These are phyloP conservation scores for Zea mays DNA, from an alignment of 176 grass and related monocot genomes.

Conservation along the genomic window DNA sequence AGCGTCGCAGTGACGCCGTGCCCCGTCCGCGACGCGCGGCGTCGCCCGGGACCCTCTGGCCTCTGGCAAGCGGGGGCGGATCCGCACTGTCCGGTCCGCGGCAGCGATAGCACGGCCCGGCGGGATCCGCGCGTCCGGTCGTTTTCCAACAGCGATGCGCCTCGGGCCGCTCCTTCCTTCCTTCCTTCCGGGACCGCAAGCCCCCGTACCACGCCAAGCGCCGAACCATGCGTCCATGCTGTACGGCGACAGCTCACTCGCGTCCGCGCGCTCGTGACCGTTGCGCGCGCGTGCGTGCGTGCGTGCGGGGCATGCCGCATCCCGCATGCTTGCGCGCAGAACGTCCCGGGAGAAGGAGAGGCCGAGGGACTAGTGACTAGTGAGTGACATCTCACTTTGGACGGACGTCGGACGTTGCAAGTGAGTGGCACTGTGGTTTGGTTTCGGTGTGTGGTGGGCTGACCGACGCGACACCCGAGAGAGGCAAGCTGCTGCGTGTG, in stretches of 20 bases:
- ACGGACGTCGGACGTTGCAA: background rate
- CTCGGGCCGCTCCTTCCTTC: background rate
- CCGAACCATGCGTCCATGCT: conserved; percentile 15
- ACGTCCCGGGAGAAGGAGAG: background rate
- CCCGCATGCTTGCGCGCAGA: background rate
- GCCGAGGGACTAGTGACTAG: too few relatives aligned
- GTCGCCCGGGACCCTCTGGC: too few relatives aligned
- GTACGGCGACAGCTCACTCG: background rate
- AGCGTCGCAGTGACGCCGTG: too few relatives aligned
- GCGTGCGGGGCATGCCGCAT: background rate
- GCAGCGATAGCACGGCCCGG: conserved; percentile 12
- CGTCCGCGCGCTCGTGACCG: background rate
- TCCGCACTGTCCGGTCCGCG: background rate
- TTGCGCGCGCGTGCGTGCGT: background rate
- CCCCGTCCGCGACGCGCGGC: too few relatives aligned
- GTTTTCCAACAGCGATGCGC: conserved; percentile 24
- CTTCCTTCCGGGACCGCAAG: conserved; percentile 22
- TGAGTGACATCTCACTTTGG: background rate
- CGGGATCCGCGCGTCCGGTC: conserved; percentile 18
- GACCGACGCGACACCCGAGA: background rate
- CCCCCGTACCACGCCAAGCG: background rate
- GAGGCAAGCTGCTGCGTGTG: too few relatives aligned
- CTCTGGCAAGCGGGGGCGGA: background rate
- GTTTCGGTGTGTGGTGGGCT: too few relatives aligned
- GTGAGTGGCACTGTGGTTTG: background rate